Conservation (phyloP, 192 early-diverging fungal species). For the Thoreauomyces humboldtii region DNA sequence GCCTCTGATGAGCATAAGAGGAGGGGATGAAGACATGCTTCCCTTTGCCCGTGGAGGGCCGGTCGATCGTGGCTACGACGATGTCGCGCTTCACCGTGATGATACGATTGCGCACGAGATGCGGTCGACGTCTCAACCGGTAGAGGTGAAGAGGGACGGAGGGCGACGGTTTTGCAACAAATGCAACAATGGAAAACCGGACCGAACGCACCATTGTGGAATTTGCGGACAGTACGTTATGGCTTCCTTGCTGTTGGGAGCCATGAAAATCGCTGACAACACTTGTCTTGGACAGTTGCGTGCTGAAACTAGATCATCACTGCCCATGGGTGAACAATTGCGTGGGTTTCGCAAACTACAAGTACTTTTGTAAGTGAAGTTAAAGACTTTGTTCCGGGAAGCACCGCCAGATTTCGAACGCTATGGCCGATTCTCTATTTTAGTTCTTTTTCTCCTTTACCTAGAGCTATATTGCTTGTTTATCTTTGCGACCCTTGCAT, state of each 20-base stretch:
- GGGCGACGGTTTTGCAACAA: slow-evolving; percentile 42
- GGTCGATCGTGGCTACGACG: slow-evolving; percentile 1
- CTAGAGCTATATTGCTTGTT: slow-evolving; percentile 35
- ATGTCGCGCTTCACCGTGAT: neutral
- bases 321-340: slow-evolving; percentile 50
- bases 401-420: neutral
- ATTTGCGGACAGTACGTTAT: slow-evolving; percentile 38
- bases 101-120: neutral
- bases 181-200: slow-evolving; percentile 47
- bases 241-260: neutral
- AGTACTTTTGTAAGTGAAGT: slow-evolving; percentile 42
- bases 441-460: slow-evolving; percentile 39
- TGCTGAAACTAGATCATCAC: slow-evolving; percentile 49
- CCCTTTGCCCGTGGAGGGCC: too few relatives aligned
- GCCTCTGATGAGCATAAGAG: neutral
- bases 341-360: slow-evolving; percentile 46
- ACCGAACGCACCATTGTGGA: slow-evolving; percentile 51
- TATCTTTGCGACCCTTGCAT: slow-evolving; percentile 28
- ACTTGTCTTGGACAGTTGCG: slow-evolving; percentile 17
- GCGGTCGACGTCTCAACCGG: neutral
- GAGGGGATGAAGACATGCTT: neutral
- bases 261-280: too few relatives aligned
- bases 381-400: neutral
- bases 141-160: slow-evolving; percentile 48
- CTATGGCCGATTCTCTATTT: neutral